phyloP scores from a whole-genome alignment of 441 rosid species.

The Croton laevigatus region DNA sequence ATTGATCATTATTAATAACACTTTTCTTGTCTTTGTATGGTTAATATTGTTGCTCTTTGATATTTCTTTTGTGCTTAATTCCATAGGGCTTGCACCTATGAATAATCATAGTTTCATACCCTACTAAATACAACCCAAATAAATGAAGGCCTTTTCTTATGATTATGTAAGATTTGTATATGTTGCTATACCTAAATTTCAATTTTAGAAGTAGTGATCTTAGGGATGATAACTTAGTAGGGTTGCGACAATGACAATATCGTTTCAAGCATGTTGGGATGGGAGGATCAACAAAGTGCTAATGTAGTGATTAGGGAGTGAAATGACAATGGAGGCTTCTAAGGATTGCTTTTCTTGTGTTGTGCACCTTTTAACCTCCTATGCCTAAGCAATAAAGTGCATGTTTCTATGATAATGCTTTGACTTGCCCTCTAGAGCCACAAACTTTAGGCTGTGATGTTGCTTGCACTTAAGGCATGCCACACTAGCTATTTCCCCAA shows the following conservation, averaged over 20 bases:
- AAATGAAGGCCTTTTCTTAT: too few relatives aligned
- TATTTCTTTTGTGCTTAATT: too few relatives aligned
- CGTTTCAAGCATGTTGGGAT: neutral
- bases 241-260: too few relatives aligned
- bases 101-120: too few relatives aligned
- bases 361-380: neutral
- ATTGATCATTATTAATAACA: too few relatives aligned
- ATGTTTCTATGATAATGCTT: neutral
- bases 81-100: too few relatives aligned
- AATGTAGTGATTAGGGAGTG: neutral
- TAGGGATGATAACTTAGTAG: neutral
- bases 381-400: neutral
- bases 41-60: too few relatives aligned
- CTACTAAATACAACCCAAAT: too few relatives aligned
- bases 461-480: neutral
- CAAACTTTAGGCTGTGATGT: neutral
- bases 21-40: too few relatives aligned
- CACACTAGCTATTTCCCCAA: too few relatives aligned
- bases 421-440: neutral
- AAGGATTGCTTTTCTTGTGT: neutral
- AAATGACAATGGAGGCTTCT: neutral
- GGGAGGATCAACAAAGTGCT: neutral
- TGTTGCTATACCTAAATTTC: too few relatives aligned
- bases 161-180: too few relatives aligned
- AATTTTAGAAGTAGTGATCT: neutral